Evolutionary conservation across 2,329 filamentous ascomycete genomes (phyloP), one percentile per base, ranked within the genome.

Genomic region (Bipolaris zeicola): DNA sequence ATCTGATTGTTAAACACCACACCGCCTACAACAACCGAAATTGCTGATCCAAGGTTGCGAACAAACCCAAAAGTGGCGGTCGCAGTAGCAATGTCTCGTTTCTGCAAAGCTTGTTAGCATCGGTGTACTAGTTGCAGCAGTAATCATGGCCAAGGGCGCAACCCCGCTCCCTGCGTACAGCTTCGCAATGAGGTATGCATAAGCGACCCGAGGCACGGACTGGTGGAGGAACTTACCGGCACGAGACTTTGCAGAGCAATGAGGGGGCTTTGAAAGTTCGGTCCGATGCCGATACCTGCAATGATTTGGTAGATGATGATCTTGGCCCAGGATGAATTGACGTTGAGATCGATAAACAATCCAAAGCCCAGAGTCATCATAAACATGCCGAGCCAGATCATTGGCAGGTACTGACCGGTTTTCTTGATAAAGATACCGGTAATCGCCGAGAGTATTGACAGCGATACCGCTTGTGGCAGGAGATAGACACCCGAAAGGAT

Each of bases 1-100:
- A 92, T 90, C 57, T 83, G 78, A 71, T 93, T 92, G 75, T 91
- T 87, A 77, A 93, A 92, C 36, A 93, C 83, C 43, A 91, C 89
- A n/a, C 89, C 87, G 22, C 90, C 90, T 37, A 92, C 80, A 1
- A 91, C 89, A 50, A 92, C 83, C 0, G 86, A 87, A 18, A 88
- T 83, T 2, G 87, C 83, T 0, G 87, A 90, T 8, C 86, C 87
- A 3, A 92, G 78, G 63, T 89, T 89, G 18, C 89, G 85, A 6
- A 87, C 80, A 69, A 90, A 90, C 7, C 83, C 81, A 61, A 89
- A 88, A 1, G 86, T 87, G 0, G 87, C 83, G 0, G 87, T 90
- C 0, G 85, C 87, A 1, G 86, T 83, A n/a, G 86, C 89, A 44
- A 89, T 88, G 63, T 91, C 88, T 26, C 82, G 80, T 39, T 74